These are phyloP conservation scores for Polyporus tsugae DNA, from an alignment of 1,284 basidiomycete species.

Conservation along the genomic window DNA sequence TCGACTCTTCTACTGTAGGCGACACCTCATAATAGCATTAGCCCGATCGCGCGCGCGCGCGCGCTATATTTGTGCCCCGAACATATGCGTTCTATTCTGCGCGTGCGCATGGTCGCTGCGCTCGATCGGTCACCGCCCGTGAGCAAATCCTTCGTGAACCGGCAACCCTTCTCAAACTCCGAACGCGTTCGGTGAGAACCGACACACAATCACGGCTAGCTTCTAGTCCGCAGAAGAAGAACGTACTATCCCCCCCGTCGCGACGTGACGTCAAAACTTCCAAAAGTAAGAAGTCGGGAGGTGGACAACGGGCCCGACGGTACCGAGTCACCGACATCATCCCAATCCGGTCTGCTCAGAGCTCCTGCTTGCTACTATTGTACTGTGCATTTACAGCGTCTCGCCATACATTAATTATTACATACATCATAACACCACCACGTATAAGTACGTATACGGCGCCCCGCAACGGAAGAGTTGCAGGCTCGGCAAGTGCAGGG, in stretches of 20 bases:
- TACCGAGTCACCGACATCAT: no score
- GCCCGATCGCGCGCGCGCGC: not conserved
- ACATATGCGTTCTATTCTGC: not conserved
- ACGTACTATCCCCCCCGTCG: not conserved
- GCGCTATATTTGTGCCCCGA: not conserved
- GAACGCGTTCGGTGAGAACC: not conserved
- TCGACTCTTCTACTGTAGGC: not conserved
- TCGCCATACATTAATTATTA: no score
- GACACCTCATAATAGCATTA: not conserved
- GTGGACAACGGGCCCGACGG: no score
- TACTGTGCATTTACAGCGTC: no score
- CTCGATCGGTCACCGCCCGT: slow-evolving; percentile 2
- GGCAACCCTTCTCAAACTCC: not conserved
- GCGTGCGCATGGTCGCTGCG: not conserved
- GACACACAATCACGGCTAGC: not conserved
- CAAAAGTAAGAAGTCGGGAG: no score
- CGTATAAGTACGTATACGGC: not conserved
- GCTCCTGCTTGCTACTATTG: not conserved
- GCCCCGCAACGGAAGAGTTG: not conserved
- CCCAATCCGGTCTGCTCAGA: not conserved
- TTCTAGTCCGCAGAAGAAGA: slow-evolving; percentile 5
- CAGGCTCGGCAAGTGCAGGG: not conserved
- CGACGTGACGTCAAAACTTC: slow-evolving; percentile 3
- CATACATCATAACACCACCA: no score
- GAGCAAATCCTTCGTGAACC: not conserved